Base-by-base conservation (phyloP, 1,284 basidiomycete genomes). In the Inonotus obliquus region DNA sequence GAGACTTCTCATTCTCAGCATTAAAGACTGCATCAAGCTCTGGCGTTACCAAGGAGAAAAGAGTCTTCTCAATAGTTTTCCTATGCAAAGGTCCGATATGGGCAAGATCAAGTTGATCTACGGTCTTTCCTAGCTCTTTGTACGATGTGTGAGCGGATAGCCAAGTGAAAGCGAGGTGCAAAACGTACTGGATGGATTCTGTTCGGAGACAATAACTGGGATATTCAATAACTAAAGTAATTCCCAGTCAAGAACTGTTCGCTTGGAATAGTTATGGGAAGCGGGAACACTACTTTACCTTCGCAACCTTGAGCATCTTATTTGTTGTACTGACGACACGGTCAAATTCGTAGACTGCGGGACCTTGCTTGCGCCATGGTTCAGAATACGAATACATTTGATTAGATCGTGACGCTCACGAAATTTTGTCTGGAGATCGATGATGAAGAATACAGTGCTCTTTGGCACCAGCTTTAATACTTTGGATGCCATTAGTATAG, bases 11-110 rank as follows among this genome's bases (percentile, higher is more conserved):
- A 3, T 52, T 53, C 13, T n/a, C n/a, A n/a, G n/a, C n/a, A n/a
- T 74, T 69, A 60, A 95, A 76, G 13, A 83, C 69, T 7, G 76
- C 67, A 53, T 78, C 74, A 4, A 94, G 81, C 54, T 89, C 84
- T 1, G 86, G 82, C 0, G 85, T 87, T 59, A 87, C 69, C 92
- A 96, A 95, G 4, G 89, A 91, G 77, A 97, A 96, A 59, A 84
- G 76, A 0, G 84, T 84, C 73, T 95, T 94, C 67, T 86, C 80
- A 67, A 83, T 77, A 13, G 82, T 81, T 21, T 81, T 86, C 9
- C 87, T 74, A 56, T 83, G 78, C 25, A 91, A 77, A 5, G 80
- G 67, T 0, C 80, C 83, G 0, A 94, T 78, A 23, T 80, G 76
- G 1, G 74, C 69, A 27, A 92, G 68, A 51, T 87, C 81, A 53